Evolutionary conservation across 345 rosid genomes (phyloP), one percentile per base, ranked within the genome.

Genomic region (Eucalyptus cloeziana): DNA sequence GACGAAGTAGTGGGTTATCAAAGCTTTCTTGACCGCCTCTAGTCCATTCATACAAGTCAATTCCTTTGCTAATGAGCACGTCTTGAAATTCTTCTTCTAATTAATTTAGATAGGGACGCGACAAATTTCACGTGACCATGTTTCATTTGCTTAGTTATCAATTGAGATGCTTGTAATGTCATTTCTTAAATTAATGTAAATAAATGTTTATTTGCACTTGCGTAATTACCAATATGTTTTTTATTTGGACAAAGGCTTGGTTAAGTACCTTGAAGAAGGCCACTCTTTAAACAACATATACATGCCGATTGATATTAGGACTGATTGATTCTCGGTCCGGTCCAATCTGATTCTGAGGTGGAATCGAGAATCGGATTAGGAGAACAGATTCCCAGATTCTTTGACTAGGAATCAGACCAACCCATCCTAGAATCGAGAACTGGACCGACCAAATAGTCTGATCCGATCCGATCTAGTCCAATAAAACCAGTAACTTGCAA

Each of bases 381-480:
- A 19, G 4, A 5, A 22, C 5, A 0, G 4, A 52, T 52, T 52
- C 1, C 58, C 1, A 52, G 10, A 52, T 52, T 52, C 2, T 52
- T 2, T 4, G 1, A 52, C 2, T 52, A 2, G 4, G 25, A 52
- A 19, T 2, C 0, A 0, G 10, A 52, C 5, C 24, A 52, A 52
- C 10, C 25, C 25, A 21, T 52, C 10, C 7, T 52, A 52, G 2
- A 52, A 52, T 1, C 10, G 4, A 52, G 21, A 52, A 52, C 1
- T 52, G 10, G 58, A 52, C 1, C 1, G 5, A 52, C 0, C 10
- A 1, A 19, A 19, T 10, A 1, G 5, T 52, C 10, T 52, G 10
- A 52, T 21, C 10, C 10, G 0, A 52, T 52, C 10, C 58, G 8
- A 7, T 19, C 0, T 52, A 1, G 58, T 21, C 9, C 4, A 3